Evolutionary conservation across 208 protist species (phyloP).

Genomic region (Crithidia thermophila): DNA sequence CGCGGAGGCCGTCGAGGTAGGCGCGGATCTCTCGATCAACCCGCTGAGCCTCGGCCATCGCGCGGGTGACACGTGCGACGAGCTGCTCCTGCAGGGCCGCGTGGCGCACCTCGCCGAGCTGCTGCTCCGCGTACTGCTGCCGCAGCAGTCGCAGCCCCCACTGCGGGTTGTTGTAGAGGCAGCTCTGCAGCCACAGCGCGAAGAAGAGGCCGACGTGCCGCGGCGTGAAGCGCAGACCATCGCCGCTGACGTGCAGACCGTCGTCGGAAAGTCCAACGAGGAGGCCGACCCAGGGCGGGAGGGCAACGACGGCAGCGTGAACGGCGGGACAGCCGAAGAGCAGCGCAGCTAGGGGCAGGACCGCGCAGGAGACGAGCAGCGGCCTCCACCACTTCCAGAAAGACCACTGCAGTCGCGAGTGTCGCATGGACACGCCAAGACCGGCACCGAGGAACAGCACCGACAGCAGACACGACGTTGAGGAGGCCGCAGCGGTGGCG

Average conservation of each 20-base stretch:
- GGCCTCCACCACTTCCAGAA: conserved; percentile 34
- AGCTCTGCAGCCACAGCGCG: conserved; percentile 32
- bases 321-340: conserved; percentile 8
- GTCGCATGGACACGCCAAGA: conserved; percentile 9
- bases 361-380: conserved; percentile 7
- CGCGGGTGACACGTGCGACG: conserved; percentile 8
- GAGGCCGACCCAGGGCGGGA: conserved; percentile 31
- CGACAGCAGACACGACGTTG: conserved; percentile 13
- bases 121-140: conserved; percentile 27
- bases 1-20: conserved; percentile 26
- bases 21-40: conserved; percentile 20
- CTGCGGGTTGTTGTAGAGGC: conserved; percentile 35
- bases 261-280: conserved; percentile 19
- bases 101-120: conserved; percentile 18
- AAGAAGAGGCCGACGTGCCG: conserved; percentile 29
- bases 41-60: conserved; percentile 21
- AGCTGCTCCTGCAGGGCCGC: conserved; percentile 25
- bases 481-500: conserved; percentile 14
- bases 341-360: conserved; percentile 22
- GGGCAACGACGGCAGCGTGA: conserved; percentile 5
- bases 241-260: conserved; percentile 3
- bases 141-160: conserved; percentile 28
- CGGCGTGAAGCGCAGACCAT: conserved; percentile 9
- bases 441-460: conserved; percentile 22
- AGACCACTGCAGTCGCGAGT: conserved; percentile 19